Evolutionary conservation across 345 rosid species (phyloP), one percentile per base, ranked within the genome.

Genomic region (Brassica incana): DNA sequence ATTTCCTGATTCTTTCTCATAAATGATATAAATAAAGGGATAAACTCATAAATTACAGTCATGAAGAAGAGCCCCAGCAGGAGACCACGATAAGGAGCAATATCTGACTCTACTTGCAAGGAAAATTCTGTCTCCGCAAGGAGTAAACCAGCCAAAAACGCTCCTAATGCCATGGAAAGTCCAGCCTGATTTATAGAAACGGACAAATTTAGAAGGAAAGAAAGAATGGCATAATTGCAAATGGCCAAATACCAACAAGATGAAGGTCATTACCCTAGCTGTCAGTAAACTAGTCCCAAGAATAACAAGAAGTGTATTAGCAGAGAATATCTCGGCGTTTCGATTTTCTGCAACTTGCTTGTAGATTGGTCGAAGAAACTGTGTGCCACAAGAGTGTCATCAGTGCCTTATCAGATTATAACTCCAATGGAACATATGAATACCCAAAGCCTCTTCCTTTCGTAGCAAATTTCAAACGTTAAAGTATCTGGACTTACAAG

Each of bases 101-200:
- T 95, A 86, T 95, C 99, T 14, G 99, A 92, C 86, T 95, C 99
- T 82, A 95, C 99, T 90, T 95, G 99, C 72, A 95, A 91, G 45
- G 99, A 93, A 85, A 93, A 95, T 84, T 95, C 99, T 79, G 99
- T 95, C 86, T 95, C 99, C 76, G 99, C 99, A 83, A 93, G 99
- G 48, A 95, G 96, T 83, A 95, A 86, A 82, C 99, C 99, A 76
- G 99, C 99, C 84, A 95, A 85, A 87, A 95, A 95, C 40, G 99
- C 99, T 78, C 98, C 99, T 75, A 95, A 77, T 33, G 99, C 98
- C 99, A 95, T 95, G 81, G 99, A 95, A 82, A 95, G 97, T 77
- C 99, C 99, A 80, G 99, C 99, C 99, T 95, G 87, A 72, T 81
- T 75, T 48, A 81, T 72, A 78, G 68, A 69, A 65, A 18, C 15